Evolutionary conservation across 2,329 filamentous ascomycete species (phyloP), one percentile per base, ranked within the genome.

Genomic region (Drechslera avenae): DNA sequence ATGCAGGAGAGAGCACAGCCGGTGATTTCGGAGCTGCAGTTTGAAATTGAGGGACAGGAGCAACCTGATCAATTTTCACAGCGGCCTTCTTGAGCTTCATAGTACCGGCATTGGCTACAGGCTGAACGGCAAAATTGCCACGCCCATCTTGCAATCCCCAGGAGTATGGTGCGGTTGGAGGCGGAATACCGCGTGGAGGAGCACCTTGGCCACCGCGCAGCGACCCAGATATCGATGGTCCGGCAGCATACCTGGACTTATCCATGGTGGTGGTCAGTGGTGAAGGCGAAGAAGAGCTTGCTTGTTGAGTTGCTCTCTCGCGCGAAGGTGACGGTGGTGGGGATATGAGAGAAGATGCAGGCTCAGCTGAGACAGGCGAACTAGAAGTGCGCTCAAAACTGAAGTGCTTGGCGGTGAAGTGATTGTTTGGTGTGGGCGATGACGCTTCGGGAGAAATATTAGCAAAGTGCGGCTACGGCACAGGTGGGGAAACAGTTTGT

Each of bases 21-120:
- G 41, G 13, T 2, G 48, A 28, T n/a, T 36, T 28, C 13, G 43
- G 39, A n/a, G 34, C 6, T 33, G 36, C 28, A n/a, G 44, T 10
- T 21, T 26, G n/a, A 10, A 26, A 12, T 23, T 23, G 21, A n/a
- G n/a, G n/a, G 16, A 16, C 5, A 28, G 26, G 36, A 28, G 62
- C 60, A 26, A 59, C 46, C 13, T 61, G 34, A 5, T 67, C 62
- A 1, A 71, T 59, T 52, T 64, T 67, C 46, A 69, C 64, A 0
- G 63, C 56, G 1, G 51, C 47, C 52, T 68, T 72, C 52, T 69
- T 70, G n/a, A 70, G 51, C 42, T 56, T 67, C 31, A 69, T 36
- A 4, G 39, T 55, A 17, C 56, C 46, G 1, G 51, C 6, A 7
- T 45, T 41, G 4, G 57, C 50, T 1, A 60, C 47, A 39, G 66